Base-by-base conservation (phyloP, 176 grass and related monocot genomes). In the Avena eriantha region DNA sequence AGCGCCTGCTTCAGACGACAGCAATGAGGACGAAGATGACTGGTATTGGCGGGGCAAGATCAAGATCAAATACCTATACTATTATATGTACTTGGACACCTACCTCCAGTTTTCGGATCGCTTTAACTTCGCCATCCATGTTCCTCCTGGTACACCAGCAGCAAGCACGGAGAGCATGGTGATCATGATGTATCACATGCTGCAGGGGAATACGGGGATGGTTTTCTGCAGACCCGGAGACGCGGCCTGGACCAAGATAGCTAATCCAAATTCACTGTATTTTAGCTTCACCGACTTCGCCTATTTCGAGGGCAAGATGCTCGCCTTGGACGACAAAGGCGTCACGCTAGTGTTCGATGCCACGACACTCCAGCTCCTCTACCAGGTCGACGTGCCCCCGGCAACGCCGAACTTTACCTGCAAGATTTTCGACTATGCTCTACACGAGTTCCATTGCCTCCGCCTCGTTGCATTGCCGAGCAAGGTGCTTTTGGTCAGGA, bases 191-290 rank as follows among this genome's bases (percentile, higher is more conserved):
- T 33, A 45, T 22, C 47, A 85, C 48, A 0, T 10, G 0, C 0
- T 66, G 31, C 73, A 19, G 0, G 73, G n/a, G 1, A 0, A 7
- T 4, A 33, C 31, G 8, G 73, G 71, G 4, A n/a, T 85, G 57
- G 26, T 43, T 16, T 85, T 39, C 73, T 85, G 83, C 72, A 61
- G 48, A 34, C 60, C 74, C 0, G 61, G 83, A 24, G 83, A 85
- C 60, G 47, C 59, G 4, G 73, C 83, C 14, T 78, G 83, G 61
- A 78, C 73, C 8, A 43, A 15, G 73, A 31, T 85, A 74, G 15
- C 10, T 23, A 67, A 14, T n/a, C 83, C 31, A 3, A 49, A 26
- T 47, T 15, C 70, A 49, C 0, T 7, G 7, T 72, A 2, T 45
- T 1, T 46, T 0, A 12, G 1, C 39, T 72, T 72, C 69, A 11